Evolutionary conservation across 2,329 filamentous ascomycete genomes (phyloP).

Genomic region (Incumbomyces lentus): DNA sequence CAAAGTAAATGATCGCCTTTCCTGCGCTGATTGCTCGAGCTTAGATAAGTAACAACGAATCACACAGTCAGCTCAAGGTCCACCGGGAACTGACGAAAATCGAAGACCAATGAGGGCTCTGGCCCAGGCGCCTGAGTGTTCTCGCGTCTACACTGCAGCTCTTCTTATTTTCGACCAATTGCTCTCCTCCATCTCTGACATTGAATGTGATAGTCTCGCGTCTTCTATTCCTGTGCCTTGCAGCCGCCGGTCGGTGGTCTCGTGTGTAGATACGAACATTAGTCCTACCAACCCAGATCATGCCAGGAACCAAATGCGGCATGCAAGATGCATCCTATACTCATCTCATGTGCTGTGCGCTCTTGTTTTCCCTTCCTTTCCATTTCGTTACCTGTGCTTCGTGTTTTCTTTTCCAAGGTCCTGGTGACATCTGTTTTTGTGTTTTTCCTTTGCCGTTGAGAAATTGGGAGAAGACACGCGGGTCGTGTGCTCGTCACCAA

Average conservation of each 20-base stretch:
- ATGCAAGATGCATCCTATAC: constrained; percentile 7
- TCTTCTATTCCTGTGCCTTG: constrained; percentile 4
- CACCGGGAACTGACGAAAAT: too few relatives aligned
- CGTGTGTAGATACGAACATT: not conserved
- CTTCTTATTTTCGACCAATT: not conserved
- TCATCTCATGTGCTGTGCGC: constrained; percentile 4
- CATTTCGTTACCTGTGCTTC: not conserved
- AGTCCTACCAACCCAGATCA: not conserved
- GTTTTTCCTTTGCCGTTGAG: constrained; percentile 6
- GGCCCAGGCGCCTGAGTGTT: not conserved
- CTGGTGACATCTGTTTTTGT: constrained; percentile 10
- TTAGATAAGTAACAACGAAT: too few relatives aligned
- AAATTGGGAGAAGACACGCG: constrained; percentile 4
- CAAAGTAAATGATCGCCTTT: too few relatives aligned
- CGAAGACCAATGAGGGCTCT: not conserved
- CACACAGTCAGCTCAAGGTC: too few relatives aligned
- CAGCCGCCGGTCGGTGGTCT: not conserved
- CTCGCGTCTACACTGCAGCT: not conserved
- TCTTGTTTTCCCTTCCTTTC: constrained; percentile 6
- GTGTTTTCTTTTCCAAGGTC: constrained; percentile 10
- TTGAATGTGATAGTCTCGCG: constrained; percentile 14
- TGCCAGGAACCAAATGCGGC: not conserved
- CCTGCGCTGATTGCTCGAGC: too few relatives aligned
- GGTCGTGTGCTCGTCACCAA: constrained; percentile 3
- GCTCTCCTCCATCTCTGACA: constrained; percentile 7